phyloP scores from a whole-genome alignment of 495 filamentous ascomycete species.

The Tuber umbilicatum region DNA sequence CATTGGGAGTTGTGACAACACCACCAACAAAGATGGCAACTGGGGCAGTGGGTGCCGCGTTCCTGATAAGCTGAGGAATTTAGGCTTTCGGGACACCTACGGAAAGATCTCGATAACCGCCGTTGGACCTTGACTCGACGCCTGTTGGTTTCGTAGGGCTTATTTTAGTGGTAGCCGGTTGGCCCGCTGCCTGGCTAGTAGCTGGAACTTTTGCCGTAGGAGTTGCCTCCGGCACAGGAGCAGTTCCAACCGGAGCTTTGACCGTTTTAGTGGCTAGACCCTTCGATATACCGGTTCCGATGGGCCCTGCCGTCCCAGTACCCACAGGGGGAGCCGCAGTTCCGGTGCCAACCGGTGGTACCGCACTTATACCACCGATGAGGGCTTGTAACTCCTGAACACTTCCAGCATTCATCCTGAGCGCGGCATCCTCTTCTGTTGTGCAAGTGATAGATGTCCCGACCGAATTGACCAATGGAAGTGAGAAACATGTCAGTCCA shows the following conservation, averaged over 20 bases:
- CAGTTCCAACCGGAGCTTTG: background rate
- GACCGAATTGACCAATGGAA: slow-evolving; percentile 22
- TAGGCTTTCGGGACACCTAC: background rate
- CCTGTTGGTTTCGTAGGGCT: background rate
- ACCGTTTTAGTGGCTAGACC: background rate
- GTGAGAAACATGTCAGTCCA: slow-evolving; percentile 11
- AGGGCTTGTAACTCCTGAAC: slow-evolving; percentile 15
- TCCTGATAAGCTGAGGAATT: background rate
- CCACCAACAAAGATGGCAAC: background rate
- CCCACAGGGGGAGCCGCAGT: background rate
- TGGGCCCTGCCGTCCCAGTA: background rate
- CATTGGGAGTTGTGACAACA: background rate
- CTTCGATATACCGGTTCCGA: background rate
- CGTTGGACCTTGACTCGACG: background rate
- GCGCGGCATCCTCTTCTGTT: slow-evolving; percentile 20
- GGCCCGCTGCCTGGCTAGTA: background rate
- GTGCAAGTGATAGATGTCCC: slow-evolving; percentile 29
- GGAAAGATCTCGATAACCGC: background rate
- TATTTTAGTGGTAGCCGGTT: background rate
- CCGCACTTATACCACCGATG: slow-evolving; percentile 3
- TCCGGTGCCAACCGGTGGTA: background rate
- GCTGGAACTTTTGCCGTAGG: background rate
- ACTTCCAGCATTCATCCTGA: slow-evolving; percentile 18
- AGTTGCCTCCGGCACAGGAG: background rate
- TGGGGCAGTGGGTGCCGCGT: background rate